A percentile compares a stretch with the other conserved stretches of the same genome.
Conservation (phyloP, 352 stramenopile species). For the Phytophthora ramorum region DNA sequence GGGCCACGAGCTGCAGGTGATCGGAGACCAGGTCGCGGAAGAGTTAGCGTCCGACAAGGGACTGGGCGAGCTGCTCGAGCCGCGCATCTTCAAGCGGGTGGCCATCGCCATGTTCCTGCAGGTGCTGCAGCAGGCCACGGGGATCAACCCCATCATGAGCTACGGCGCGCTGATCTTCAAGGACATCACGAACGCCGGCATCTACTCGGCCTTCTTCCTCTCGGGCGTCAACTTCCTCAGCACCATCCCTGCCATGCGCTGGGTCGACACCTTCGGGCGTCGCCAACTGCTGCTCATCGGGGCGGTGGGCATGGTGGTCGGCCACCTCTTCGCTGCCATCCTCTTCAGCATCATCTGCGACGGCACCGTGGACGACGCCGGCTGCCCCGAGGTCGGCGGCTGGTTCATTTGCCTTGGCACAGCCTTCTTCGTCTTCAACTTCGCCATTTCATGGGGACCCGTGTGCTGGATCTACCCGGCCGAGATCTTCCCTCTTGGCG, state of each 20-base stretch:
- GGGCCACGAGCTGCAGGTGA: conserved; percentile 36
- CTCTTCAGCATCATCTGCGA: no score
- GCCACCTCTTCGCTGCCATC: neutral
- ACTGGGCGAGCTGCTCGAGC: conserved; percentile 34
- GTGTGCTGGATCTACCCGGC: no score
- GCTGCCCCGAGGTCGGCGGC: no score
- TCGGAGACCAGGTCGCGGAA: conserved; percentile 42
- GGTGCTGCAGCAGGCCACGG: conserved; percentile 41
- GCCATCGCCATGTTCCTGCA: conserved; percentile 37
- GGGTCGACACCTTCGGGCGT: conserved; percentile 42
- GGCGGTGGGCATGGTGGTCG: conserved; percentile 37
- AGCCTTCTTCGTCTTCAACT: no score
- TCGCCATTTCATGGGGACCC: no score
- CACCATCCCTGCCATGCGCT: conserved; percentile 41
- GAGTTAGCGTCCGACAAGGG: conserved; percentile 9
- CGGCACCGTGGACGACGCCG: no score
- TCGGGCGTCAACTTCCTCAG: conserved; percentile 32
- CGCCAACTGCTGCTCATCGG: conserved; percentile 40
- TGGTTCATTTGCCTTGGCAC: neutral
- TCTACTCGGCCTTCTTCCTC: conserved; percentile 32
- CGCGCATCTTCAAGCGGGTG: conserved; percentile 30
- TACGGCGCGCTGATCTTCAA: conserved; percentile 42
- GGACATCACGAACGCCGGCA: conserved; percentile 4
- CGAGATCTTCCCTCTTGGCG: neutral
- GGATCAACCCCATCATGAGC: conserved; percentile 42